A percentile compares a stretch with the other conserved stretches of the same genome.
Conservation (phyloP, 352 stramenopile genomes). For the Globisporangium rhizosaccharum region DNA sequence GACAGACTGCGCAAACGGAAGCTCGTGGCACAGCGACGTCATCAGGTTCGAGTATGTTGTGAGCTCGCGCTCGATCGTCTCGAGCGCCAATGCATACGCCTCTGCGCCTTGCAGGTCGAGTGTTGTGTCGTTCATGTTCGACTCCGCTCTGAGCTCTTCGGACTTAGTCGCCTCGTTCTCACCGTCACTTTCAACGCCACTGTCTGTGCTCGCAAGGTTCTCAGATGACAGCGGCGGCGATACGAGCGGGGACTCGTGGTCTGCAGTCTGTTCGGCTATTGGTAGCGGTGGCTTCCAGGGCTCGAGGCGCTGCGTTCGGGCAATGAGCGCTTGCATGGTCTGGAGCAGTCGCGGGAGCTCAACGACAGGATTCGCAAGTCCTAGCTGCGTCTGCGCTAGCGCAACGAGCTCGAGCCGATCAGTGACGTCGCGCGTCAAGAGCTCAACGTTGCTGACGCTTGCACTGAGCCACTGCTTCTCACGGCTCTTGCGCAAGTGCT, state of each 20-base stretch:
- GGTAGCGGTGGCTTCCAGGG: conserved; percentile 4
- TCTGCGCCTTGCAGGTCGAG: conserved; percentile 7
- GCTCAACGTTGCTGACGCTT: conserved; percentile 25
- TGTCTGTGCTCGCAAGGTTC: too few relatives aligned
- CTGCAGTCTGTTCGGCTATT: too few relatives aligned
- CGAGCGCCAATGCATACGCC: conserved; percentile 17
- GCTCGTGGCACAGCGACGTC: conserved; percentile 19
- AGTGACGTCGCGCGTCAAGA: conserved; percentile 28
- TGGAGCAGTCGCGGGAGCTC: conserved; percentile 32
- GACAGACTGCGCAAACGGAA: conserved; percentile 28
- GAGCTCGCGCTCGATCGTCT: conserved; percentile 23
- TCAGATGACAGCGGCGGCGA: too few relatives aligned
- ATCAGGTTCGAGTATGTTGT: conserved; percentile 18
- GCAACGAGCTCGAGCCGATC: conserved; percentile 29
- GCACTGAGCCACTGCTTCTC: conserved; percentile 8
- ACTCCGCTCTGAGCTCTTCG: too few relatives aligned
- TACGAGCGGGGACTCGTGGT: too few relatives aligned
- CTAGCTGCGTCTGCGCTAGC: conserved; percentile 20
- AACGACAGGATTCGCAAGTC: conserved; percentile 20
- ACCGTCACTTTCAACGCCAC: too few relatives aligned
- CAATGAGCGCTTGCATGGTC: conserved; percentile 3
- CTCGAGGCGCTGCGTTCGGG: conserved; percentile 15
- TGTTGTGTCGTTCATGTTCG: background rate
- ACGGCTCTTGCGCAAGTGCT: conserved; percentile 22
- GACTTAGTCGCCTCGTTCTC: too few relatives aligned